These are phyloP conservation scores for Lepraria neglecta DNA, from an alignment of 495 filamentous ascomycete genomes.

Conservation along the genomic window DNA sequence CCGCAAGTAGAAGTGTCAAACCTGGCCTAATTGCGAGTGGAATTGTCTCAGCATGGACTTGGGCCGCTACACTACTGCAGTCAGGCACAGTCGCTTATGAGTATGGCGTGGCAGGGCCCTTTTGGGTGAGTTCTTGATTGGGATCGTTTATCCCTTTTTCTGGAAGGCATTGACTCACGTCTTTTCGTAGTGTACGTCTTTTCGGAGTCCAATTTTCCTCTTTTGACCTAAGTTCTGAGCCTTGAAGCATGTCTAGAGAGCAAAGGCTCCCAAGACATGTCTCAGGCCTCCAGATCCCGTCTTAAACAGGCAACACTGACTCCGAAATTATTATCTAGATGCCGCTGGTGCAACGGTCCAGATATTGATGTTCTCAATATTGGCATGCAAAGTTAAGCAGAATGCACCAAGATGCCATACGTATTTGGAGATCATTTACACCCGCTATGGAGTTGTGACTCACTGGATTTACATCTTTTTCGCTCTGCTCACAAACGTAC, in stretches of 20 bases:
- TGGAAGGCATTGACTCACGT: neutral
- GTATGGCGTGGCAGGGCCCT: constrained; percentile 45
- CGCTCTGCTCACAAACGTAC: constrained; percentile 41
- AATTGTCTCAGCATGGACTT: constrained; percentile 45
- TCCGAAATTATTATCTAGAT: neutral
- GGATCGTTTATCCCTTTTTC: neutral
- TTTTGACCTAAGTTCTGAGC: too few relatives aligned
- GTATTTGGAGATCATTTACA: constrained; percentile 38
- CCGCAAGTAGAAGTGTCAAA: constrained; percentile 42
- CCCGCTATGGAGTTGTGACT: constrained; percentile 35
- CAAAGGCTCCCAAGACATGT: too few relatives aligned
- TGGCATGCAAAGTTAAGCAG: constrained; percentile 40
- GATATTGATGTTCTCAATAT: constrained; percentile 40
- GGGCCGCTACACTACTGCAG: constrained; percentile 41
- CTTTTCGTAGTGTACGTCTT: constrained; percentile 22
- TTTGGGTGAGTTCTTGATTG: constrained; percentile 33
- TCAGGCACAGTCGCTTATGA: constrained; percentile 43
- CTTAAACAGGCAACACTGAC: too few relatives aligned
- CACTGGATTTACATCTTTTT: constrained; percentile 39
- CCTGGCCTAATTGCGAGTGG: constrained; percentile 45
- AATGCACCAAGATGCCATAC: constrained; percentile 38
- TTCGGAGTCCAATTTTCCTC: too few relatives aligned
- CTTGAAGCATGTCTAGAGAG: too few relatives aligned
- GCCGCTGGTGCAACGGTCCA: constrained; percentile 39
- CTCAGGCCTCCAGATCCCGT: too few relatives aligned